Evolutionary conservation across 352 stramenopile species (phyloP).

Genomic region (Halophytophthora polymorphica): DNA sequence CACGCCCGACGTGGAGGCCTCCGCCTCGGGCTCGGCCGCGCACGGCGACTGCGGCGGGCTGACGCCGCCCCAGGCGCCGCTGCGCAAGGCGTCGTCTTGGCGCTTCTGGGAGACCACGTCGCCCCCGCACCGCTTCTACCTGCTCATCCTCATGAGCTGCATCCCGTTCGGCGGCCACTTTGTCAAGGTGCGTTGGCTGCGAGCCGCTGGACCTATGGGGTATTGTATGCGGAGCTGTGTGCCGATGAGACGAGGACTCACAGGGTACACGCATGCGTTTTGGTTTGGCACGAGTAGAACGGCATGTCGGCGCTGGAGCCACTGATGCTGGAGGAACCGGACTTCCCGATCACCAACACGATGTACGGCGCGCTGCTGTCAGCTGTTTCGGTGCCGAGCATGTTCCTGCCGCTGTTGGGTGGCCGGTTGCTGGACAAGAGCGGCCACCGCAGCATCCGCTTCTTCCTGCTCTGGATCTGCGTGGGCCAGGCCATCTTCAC

Average conservation of each 20-base stretch:
- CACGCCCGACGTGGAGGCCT: conserved; percentile 2
- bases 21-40: conserved; percentile 2
- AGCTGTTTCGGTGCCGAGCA: conserved; percentile 78
- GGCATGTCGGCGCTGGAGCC: conserved; percentile 78
- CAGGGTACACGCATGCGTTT: not conserved
- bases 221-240: too few relatives aligned
- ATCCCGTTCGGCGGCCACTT: conserved; percentile 87
- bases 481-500: conserved; percentile 79
- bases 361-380: conserved; percentile 84
- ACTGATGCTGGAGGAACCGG: conserved; percentile 71
- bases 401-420: conserved; percentile 78
- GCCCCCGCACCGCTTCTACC: conserved; percentile 67
- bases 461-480: conserved; percentile 84
- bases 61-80: conserved; percentile 18
- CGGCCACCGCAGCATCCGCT: conserved; percentile 65
- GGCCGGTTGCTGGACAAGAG: conserved; percentile 78
- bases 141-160: conserved; percentile 81
- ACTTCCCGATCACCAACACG: conserved; percentile 79
- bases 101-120: conserved; percentile 72
- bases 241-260: not conserved
- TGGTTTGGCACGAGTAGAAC: conserved; percentile 35
- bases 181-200: conserved; percentile 48
- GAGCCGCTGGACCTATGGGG: not conserved
- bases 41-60: conserved; percentile 6
- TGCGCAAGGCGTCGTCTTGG: conserved; percentile 46